Conservation (phyloP, 1,284 basidiomycete species). For the Fomitopsis betulina region DNA sequence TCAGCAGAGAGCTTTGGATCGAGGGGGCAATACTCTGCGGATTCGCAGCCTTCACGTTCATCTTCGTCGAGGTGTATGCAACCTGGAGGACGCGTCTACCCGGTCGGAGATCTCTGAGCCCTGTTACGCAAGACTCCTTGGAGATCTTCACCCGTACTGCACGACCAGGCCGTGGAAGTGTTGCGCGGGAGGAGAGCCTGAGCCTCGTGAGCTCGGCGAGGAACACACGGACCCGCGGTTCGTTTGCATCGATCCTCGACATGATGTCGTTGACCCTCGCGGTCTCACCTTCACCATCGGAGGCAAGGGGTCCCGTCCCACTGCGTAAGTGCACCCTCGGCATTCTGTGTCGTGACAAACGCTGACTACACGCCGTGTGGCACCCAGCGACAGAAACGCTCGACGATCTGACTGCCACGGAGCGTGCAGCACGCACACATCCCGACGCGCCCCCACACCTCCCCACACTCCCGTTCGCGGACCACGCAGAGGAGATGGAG, state of each 20-base stretch:
- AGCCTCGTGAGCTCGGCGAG: slow-evolving; percentile 48
- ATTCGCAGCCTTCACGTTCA: slow-evolving; percentile 45
- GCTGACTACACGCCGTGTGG: neutral
- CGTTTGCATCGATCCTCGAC: slow-evolving; percentile 71
- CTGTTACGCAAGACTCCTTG: slow-evolving; percentile 56
- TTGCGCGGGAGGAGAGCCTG: slow-evolving; percentile 45
- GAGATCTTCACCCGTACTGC: slow-evolving; percentile 46
- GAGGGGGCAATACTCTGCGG: slow-evolving; percentile 63
- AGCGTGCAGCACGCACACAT: slow-evolving; percentile 71
- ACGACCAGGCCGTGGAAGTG: slow-evolving; percentile 27
- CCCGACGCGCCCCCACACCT: slow-evolving; percentile 74
- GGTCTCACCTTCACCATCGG: slow-evolving; percentile 59
- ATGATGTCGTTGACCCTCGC: slow-evolving; percentile 77
- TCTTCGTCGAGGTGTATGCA: slow-evolving; percentile 57
- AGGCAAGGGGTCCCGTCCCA: slow-evolving; percentile 55
- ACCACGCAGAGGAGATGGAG: slow-evolving; percentile 71
- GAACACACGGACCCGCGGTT: slow-evolving; percentile 47
- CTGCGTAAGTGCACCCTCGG: slow-evolving; percentile 43
- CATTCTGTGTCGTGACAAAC: slow-evolving; percentile 2
- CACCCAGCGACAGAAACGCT: slow-evolving; percentile 63
- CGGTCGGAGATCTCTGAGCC: slow-evolving; percentile 42
- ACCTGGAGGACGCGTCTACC: slow-evolving; percentile 44
- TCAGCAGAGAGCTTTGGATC: slow-evolving; percentile 63
- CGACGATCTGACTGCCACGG: slow-evolving; percentile 74
- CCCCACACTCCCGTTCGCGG: slow-evolving; percentile 61